Base-by-base conservation (phyloP, 345 rosid species). In the Alliaria petiolata region DNA sequence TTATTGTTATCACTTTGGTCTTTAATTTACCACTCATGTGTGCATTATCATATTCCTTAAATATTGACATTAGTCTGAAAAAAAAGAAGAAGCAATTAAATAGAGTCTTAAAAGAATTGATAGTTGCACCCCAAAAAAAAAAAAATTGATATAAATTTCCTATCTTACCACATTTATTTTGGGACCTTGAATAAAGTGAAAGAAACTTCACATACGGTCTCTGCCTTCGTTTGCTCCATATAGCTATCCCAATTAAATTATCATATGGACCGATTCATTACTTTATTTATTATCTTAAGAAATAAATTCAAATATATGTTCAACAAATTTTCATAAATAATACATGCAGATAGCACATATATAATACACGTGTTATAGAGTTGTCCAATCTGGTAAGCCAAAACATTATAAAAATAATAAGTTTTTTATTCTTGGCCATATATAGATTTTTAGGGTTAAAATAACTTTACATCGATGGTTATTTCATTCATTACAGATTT, bases 111-210 rank as follows among this genome's bases (percentile, higher is more conserved):
- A 57, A 43, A 66, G 60, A 59, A 31, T 49, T 76, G n/a, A n/a
- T n/a, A n/a, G n/a, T n/a, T n/a, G n/a, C n/a, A n/a, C n/a, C n/a
- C n/a, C n/a, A n/a, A n/a, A n/a, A n/a, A n/a, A n/a, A n/a, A n/a
- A n/a, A n/a, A n/a, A n/a, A n/a, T n/a, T 76, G 65, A 19, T 76
- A 69, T 76, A 76, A 70, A 55, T 56, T 76, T 49, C 55, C 28
- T 76, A 76, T 70, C 71, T 63, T 70, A 76, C 79, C 61, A 70
- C 71, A 63, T 63, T 76, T 69, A 64, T 64, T 63, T 70, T 57
- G 76, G 80, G 71, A 64, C 80, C 71, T 70, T 76, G 67, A 70
- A 70, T 76, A 28, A 76, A 76, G 80, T 70, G 71, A 56, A 55
- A 43, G 2, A 22, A 1, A 22, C 36, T 68, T 69, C 75, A 47